Base-by-base conservation (phyloP, 306 rosid species). In the Lathyrus oleraceus region DNA sequence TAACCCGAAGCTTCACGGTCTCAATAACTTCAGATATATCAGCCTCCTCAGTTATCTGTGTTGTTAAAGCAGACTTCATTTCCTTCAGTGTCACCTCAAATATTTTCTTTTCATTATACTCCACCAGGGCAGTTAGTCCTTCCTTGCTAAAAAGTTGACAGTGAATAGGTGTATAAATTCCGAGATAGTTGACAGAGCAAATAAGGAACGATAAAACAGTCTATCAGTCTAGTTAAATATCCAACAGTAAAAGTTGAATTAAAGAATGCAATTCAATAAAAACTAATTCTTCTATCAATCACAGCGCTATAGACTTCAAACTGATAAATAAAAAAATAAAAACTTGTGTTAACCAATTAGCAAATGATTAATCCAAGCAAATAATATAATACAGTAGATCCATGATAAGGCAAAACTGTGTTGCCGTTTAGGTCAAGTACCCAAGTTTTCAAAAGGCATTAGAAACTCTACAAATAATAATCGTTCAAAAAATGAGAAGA, bases 71-170 rank as follows among this genome's bases (percentile, higher is more conserved):
- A 78, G 97, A 85, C 77, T 95, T 95, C 99, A 95, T 95, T 57
- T 95, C 99, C 79, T 83, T 95, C 10, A 95, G 91, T 74, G 82
- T 95, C 85, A 95, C 97, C 70, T 95, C 99, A 58, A 95, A 95
- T 64, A 85, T 91, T 74, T 95, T 95, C 96, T 95, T 95, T 10
- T 89, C 99, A 53, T 95, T 95, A 82, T 95, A 95, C 74, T 95
- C 99, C 64, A 91, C 99, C 84, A 95, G 87, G 54, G 92, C 67
- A 14, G 82, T 81, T 70, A 95, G 81, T 68, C 99, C 99, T 82
- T 95, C 99, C 87, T 95, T 95, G 53, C 99, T 95, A 86, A 79
- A 78, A 85, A 65, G 66, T 59, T 32, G 25, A 6, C 36, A 45
- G 56, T 5, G 17, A 63, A 76, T 38, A 23, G 6, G 45, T 40